Base-by-base conservation (phyloP, 805 yeast species). In the Starmerella etchellsii region DNA sequence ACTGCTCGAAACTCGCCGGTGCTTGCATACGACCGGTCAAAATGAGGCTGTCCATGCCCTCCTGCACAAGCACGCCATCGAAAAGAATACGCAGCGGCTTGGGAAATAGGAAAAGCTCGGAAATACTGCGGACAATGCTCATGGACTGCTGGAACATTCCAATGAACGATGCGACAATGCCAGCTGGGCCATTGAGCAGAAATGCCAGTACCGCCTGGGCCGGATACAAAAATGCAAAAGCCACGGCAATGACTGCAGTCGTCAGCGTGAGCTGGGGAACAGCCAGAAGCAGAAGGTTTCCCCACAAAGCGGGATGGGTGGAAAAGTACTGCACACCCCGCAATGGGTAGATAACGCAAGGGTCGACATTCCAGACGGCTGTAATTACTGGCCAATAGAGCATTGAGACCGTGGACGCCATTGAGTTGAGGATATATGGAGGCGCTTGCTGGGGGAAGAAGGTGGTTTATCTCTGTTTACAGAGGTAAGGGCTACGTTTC, bases 161-260 rank as follows among this genome's bases (percentile, higher is more conserved):
- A 13, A 66, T 48, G 63, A 69, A 63, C 0, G 75, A 68, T 15
- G 68, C 59, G 13, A 71, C 33, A 2, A 70, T 26, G 1, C 76
- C 78, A 11, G 68, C 52, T 0, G 79, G 78, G 2, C 78, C 77
- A 21, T 67, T 57, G 36, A 70, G 54, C 20, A 70, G 39, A 23
- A 65, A 49, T 8, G 67, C 64, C 5, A 69, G 35, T 8, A 64
- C 53, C 1, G 71, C 68, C 37, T 67, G 63, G 1, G 66, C 48
- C 0, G 77, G 77, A 46, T 63, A 70, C n/a, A 69, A 49, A 14
- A 63, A 48, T 10, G 63, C 36, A 43, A 63, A 65, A 47, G 67
- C 54, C 4, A 63, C 33, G 5, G 58, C 16, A 30, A 64, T 67
- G 0, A 70, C 64, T 0, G 59, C 47, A 2, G 60, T 34, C 15